These are phyloP conservation scores for Solanum chacoense DNA, from an alignment of 305 asterid species.

Conservation along the genomic window DNA sequence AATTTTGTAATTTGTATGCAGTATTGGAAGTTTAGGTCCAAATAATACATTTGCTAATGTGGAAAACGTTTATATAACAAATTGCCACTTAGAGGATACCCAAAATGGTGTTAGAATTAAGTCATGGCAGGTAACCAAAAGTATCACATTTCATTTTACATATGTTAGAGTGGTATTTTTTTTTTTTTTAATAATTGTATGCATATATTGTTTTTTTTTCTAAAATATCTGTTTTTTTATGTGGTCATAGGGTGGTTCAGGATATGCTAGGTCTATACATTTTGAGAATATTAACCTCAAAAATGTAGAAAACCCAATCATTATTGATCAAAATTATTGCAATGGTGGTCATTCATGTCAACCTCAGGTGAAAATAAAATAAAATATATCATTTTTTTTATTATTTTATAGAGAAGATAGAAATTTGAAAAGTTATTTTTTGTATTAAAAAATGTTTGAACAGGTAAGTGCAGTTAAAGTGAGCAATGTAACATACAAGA, in stretches of 20 bases:
- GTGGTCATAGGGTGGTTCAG: conserved; percentile 6
- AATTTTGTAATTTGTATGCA: neutral
- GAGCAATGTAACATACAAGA: conserved; percentile 6
- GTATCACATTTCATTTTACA: neutral
- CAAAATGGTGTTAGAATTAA: conserved; percentile 17
- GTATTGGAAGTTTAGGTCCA: conserved; percentile 11
- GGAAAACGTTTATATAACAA: neutral
- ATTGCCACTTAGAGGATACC: neutral
- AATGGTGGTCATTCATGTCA: neutral
- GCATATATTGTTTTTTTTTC: neutral
- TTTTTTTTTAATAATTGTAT: neutral
- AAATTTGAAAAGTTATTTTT: neutral
- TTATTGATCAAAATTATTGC: conserved; percentile 14
- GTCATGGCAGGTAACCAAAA: conserved; percentile 14
- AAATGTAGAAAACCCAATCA: conserved; percentile 10
- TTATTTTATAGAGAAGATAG: neutral
- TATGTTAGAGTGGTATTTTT: neutral
- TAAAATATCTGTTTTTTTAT: neutral
- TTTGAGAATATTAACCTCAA: conserved; percentile 4
- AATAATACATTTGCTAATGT: conserved; percentile 3
- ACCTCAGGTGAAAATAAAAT: neutral
- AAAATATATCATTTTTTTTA: neutral
- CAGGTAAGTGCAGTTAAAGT: conserved; percentile 4
- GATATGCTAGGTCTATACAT: neutral
- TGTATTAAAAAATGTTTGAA: neutral